Base-by-base conservation (phyloP, 2,329 filamentous ascomycete genomes). In the Trichoderma endophyticum region DNA sequence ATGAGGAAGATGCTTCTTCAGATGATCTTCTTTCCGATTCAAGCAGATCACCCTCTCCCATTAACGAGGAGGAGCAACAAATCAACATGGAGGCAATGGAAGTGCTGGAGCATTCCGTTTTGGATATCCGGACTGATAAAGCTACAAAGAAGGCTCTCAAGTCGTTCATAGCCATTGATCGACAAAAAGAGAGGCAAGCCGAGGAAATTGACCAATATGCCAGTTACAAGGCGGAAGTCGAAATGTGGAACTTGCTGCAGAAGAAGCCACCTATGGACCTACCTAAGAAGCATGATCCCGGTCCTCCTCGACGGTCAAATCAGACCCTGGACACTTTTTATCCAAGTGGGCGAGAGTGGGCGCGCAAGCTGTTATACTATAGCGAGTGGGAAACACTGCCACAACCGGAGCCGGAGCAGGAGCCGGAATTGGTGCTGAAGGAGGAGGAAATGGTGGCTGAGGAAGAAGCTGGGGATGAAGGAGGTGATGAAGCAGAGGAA, bases 201-300 rank as follows among this genome's bases (percentile, higher is more conserved):
- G 84, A 86, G 30, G 75, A 78, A 4, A 73, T 79, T 15, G 86
- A 88, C 73, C 78, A 79, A 18, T 78, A 79, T 51, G 80, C 79
- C 2, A 83, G 81, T 68, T 79, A 80, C 57, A 75, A 78, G 28
- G 85, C 84, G 36, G 86, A 88, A 75, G 73, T 75, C 30, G 77
- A 80, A 60, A 78, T 88, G 79, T 87, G 86, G 86, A 75, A 77
- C 11, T 71, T 86, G 18, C 73, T 87, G 24, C 81, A 82, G 54
- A 79, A 78, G 75, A 76, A 79, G 36, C 82, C 83, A 3, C 82
- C 81, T 0, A 77, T 77, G 71, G 79, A 79, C 30, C 56, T 81
- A 61, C 77, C 78, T 8, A 82, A 77, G 74, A 73, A 76, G 30
- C 77, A 78, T 6, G 76, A 79, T 24, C 78, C 78, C 1, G 79